These are phyloP conservation scores for Tothia fuscella DNA, from an alignment of 2,329 filamentous ascomycete species.

Conservation along the genomic window DNA sequence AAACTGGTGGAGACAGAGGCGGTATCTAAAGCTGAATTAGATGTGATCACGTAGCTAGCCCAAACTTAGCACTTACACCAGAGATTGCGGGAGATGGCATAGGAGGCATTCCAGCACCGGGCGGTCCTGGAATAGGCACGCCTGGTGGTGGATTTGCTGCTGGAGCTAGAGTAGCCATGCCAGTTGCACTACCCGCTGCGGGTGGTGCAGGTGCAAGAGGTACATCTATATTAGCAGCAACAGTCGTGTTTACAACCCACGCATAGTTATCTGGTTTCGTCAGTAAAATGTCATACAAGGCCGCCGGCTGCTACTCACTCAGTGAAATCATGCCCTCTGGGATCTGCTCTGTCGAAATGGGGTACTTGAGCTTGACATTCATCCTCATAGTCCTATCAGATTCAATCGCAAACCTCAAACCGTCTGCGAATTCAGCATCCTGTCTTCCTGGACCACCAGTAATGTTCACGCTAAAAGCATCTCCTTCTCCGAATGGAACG, in stretches of 20 bases:
- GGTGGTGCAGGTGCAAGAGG: background rate
- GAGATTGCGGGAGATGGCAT: too few species aligned
- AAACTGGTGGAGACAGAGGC: too few species aligned
- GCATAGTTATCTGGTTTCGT: background rate
- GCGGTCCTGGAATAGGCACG: background rate
- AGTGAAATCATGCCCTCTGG: conserved; percentile 5
- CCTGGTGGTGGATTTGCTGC: background rate
- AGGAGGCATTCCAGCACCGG: too few species aligned
- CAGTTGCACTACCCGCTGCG: background rate
- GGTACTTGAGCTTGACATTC: conserved; percentile 12
- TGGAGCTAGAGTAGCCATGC: background rate
- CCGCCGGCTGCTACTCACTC: background rate
- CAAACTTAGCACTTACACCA: too few species aligned
- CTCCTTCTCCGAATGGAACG: conserved; percentile 24
- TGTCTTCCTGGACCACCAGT: conserved; percentile 17
- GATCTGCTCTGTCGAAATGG: conserved; percentile 1
- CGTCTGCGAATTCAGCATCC: conserved; percentile 21
- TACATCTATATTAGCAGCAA: background rate
- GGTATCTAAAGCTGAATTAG: too few species aligned
- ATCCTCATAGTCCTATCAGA: conserved; percentile 9
- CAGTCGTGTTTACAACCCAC: conserved; percentile 7
- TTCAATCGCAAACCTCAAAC: conserved; percentile 15
- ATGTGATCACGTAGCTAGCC: too few species aligned
- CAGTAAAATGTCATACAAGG: background rate
- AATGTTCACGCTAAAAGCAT: conserved; percentile 20